These are phyloP conservation scores for Zygoascus sp. DNA, from an alignment of 1,139 yeast species.

Conservation along the genomic window DNA sequence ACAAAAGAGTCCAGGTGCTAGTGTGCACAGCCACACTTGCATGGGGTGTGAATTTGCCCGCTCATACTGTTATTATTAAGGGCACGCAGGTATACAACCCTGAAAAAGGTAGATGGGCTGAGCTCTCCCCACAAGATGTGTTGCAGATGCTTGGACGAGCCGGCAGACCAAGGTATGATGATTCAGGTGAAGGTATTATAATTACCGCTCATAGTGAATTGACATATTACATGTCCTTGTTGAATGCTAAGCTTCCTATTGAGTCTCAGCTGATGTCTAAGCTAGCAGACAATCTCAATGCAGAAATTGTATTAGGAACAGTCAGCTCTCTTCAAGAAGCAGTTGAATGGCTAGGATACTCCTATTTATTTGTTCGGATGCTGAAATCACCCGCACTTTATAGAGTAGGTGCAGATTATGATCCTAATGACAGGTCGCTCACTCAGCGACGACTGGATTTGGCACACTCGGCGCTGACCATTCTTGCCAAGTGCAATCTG, in stretches of 20 bases:
- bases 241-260: conserved; percentile 87
- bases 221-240: conserved; percentile 80
- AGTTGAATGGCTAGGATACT: conserved; percentile 69
- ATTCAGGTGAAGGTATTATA: conserved; percentile 88
- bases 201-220: conserved; percentile 83
- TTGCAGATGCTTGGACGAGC: conserved; percentile 95
- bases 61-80: conserved; percentile 90
- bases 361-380: conserved; percentile 83
- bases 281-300: conserved; percentile 73
- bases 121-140: conserved; percentile 88
- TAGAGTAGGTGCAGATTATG: conserved; percentile 66
- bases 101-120: conserved; percentile 82
- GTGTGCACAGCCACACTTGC: conserved; percentile 96
- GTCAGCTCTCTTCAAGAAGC: conserved; percentile 62
- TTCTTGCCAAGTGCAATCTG: conserved; percentile 52
- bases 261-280: conserved; percentile 78
- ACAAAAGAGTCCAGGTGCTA: conserved; percentile 73
- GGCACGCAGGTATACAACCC: conserved; percentile 96
- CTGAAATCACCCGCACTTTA: conserved; percentile 65
- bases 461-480: conserved; percentile 67
- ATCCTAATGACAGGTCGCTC: conserved; percentile 44
- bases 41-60: conserved; percentile 98
- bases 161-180: conserved; percentile 93
- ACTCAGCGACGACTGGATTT: conserved; percentile 58
- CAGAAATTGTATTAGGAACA: conserved; percentile 77